Evolutionary conservation across 208 protist genomes (phyloP).

Genomic region (Naegleria lovaniensis): DNA sequence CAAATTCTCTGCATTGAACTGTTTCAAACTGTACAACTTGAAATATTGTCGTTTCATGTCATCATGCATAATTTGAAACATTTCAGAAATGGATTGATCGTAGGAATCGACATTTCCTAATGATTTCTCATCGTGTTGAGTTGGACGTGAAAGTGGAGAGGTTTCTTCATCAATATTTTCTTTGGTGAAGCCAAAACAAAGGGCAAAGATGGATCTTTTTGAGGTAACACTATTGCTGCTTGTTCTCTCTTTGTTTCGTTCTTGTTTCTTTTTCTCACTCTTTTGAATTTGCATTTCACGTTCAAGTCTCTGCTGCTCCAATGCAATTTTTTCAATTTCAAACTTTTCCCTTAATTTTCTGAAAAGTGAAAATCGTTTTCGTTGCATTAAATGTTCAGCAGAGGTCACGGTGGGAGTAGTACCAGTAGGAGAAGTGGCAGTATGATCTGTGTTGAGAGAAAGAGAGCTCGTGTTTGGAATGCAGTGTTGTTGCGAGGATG

Average conservation of each 20-base stretch:
- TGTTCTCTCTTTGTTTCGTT: neutral
- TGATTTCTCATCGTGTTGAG: neutral
- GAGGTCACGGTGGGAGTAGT: too few relatives aligned
- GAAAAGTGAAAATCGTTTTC: neutral
- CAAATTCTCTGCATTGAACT: neutral
- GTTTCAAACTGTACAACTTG: neutral
- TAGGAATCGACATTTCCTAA: neutral
- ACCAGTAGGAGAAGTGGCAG: neutral
- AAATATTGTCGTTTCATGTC: constrained; percentile 4
- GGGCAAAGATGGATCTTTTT: neutral
- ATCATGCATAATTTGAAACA: neutral
- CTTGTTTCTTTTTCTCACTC: neutral
- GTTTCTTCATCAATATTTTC: neutral
- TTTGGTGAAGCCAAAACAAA: neutral
- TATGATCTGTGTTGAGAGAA: neutral
- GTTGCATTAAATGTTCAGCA: neutral
- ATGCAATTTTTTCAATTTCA: neutral
- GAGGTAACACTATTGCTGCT: too few relatives aligned
- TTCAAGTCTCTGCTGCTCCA: neutral
- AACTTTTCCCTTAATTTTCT: neutral
- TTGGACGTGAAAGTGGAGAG: neutral
- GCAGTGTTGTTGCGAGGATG: too few relatives aligned
- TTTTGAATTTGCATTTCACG: neutral
- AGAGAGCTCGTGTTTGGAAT: too few relatives aligned
- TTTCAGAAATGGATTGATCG: neutral